A percentile compares a stretch with the other conserved stretches of the same genome.
Evolutionary conservation across 192 early-diverging fungal species (phyloP).

Genomic region (Coemansia sp.): DNA sequence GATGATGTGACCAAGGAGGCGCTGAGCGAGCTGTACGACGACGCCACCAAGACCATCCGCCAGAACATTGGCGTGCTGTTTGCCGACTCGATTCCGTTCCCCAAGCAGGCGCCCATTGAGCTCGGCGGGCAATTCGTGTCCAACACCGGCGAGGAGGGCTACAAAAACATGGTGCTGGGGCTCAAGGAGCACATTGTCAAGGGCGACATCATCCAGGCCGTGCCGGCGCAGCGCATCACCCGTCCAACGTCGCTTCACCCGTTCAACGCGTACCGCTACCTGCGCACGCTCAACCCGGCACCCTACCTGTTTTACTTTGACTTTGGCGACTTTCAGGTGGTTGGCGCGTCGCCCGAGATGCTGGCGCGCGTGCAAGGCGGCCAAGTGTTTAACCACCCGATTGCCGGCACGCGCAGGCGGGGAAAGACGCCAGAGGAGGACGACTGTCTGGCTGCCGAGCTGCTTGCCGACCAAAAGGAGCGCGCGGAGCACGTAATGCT

Average conservation of each 20-base stretch:
- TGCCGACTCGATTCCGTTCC: constrained; percentile 66
- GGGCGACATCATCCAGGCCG: constrained; percentile 98
- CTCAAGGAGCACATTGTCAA: constrained; percentile 89
- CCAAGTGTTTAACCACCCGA: constrained; percentile 87
- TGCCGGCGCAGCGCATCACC: constrained; percentile 87
- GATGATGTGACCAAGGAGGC: constrained; percentile 54
- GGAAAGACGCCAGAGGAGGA: constrained; percentile 85
- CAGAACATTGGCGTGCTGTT: constrained; percentile 65
- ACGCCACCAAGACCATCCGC: constrained; percentile 67
- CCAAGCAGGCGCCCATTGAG: constrained; percentile 68
- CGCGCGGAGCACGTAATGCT: constrained; percentile 98
- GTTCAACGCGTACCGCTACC: constrained; percentile 96
- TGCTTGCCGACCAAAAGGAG: constrained; percentile 92
- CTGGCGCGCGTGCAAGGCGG: constrained; percentile 84
- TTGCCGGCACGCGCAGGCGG: constrained; percentile 93
- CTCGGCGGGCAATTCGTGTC: constrained; percentile 69
- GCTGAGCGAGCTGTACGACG: constrained; percentile 61
- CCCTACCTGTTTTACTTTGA: constrained; percentile 99
- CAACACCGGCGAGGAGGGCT: constrained; percentile 89
- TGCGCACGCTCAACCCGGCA: constrained; percentile 95
- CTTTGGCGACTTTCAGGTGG: constrained; percentile 86
- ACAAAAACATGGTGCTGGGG: constrained; percentile 80
- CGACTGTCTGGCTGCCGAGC: constrained; percentile 80
- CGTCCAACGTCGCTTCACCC: constrained; percentile 88
- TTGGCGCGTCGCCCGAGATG: constrained; percentile 98